Conservation (phyloP, 305 asterid species). For the Fraxinus greggii region DNA sequence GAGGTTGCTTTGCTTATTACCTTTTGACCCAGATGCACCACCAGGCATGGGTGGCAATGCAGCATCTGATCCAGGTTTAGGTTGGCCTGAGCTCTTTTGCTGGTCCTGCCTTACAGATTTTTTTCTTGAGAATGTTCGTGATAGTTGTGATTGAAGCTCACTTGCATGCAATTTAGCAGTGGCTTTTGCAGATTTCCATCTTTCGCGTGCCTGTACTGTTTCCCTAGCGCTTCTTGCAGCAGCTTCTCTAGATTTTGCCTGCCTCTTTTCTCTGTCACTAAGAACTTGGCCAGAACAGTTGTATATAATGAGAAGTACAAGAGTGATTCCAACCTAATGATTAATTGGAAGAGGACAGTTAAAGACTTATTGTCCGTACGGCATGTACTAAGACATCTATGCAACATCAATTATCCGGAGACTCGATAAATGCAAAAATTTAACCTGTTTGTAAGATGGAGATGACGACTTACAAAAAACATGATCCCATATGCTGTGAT, state of each 20-base stretch:
- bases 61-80: slow-evolving; percentile 55
- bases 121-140: slow-evolving; percentile 76
- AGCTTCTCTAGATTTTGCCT: slow-evolving; percentile 73
- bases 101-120: slow-evolving; percentile 46
- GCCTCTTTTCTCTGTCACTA: slow-evolving; percentile 57
- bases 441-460: slow-evolving; percentile 11
- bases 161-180: slow-evolving; percentile 52
- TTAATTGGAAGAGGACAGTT: slow-evolving; percentile 10
- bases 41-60: slow-evolving; percentile 53
- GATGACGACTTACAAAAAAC: slow-evolving; percentile 56
- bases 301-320: slow-evolving; percentile 68
- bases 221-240: slow-evolving; percentile 79
- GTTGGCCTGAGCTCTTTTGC: slow-evolving; percentile 34
- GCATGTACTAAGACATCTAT: neutral
- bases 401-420: neutral
- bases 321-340: slow-evolving; percentile 62
- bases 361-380: slow-evolving; percentile 8
- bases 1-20: slow-evolving; percentile 54
- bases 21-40: slow-evolving; percentile 36
- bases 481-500: slow-evolving; percentile 73
- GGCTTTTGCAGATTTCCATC: slow-evolving; percentile 80
- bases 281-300: slow-evolving; percentile 81
- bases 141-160: slow-evolving; percentile 49
- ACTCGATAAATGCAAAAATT: neutral
- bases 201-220: slow-evolving; percentile 61